Base-by-base conservation (phyloP, 2,329 filamentous ascomycete species). In the Aureobasidium sp. region DNA sequence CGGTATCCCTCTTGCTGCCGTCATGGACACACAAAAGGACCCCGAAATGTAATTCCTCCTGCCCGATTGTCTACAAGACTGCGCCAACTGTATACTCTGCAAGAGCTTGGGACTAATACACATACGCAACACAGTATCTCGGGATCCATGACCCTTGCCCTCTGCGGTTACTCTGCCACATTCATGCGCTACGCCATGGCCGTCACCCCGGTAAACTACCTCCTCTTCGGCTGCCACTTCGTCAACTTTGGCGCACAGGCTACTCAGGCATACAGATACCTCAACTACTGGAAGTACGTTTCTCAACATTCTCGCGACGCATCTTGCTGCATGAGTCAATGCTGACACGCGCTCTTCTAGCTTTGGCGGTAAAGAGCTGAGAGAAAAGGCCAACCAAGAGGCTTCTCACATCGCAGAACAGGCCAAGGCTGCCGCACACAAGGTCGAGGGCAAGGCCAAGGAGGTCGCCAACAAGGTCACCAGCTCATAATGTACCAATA, bases 121-220 rank as follows among this genome's bases (percentile, higher is more conserved):
- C 26, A 20, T 39, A 4, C 27, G 39, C 53, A 27, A 50, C 32
- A 70, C 67, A 87, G 84, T 69, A 87, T 87, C 73, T 87, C 84
- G 66, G 85, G 84, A 65, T 76, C 77, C 66, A 87, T 87, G 83
- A 87, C 85, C 62, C 77, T 74, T 68, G 82, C 84, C 50, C 79
- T 87, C 32, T 76, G 79, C 67, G 71, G 84, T 72, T 87, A 87
- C 78, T 82, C 81, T 27, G 82, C 73, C 51, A 84, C 82, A 63
- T 87, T 87, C 77, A 86, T 86, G 84, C 84, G 85, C 72, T 87
- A 87, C 76, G 76, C 85, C 63, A 72, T 87, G 65, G 84, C 85
- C 64, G 83, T 87, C 62, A 77, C 77, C 17, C 85, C 85, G 44
- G 79, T 78, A 69, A 87, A 87, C 77, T 87, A 86, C 77, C 83